These are phyloP conservation scores for Geotrichum fermentans DNA, from an alignment of 1,139 yeast genomes.

Conservation along the genomic window DNA sequence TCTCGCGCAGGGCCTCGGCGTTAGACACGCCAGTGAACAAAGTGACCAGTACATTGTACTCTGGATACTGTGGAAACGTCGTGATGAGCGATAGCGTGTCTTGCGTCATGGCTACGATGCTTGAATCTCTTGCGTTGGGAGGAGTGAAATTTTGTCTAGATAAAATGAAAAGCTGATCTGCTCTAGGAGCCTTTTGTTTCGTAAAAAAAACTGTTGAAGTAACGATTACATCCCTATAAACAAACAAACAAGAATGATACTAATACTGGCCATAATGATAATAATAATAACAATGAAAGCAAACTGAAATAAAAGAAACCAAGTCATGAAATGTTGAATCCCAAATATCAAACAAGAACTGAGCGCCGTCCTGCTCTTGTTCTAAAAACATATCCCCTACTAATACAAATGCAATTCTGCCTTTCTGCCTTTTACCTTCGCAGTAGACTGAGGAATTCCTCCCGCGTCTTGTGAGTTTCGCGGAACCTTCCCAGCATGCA, in stretches of 20 bases:
- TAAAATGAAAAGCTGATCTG: too few species aligned
- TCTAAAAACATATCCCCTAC: not conserved
- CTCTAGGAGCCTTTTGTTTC: too few species aligned
- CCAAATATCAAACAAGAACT: not conserved
- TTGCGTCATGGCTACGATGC: not conserved
- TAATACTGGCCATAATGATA: too few species aligned
- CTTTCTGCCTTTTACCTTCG: not conserved
- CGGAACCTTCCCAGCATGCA: constrained; percentile 97
- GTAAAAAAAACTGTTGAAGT: not conserved
- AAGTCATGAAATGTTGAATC: not conserved
- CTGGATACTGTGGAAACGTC: constrained; percentile 45
- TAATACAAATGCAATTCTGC: not conserved
- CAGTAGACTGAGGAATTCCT: constrained; percentile 82
- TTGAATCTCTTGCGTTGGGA: not conserved
- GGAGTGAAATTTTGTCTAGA: not conserved
- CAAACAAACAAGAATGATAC: too few species aligned
- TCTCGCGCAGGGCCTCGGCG: constrained; percentile 8
- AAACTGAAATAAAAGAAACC: not conserved
- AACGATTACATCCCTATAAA: too few species aligned
- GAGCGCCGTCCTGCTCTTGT: not conserved
- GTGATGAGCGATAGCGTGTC: constrained; percentile 15
- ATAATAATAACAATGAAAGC: not conserved
- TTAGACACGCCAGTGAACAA: constrained; percentile 44
- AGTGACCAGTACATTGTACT: constrained; percentile 36
- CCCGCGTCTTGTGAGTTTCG: constrained; percentile 89